Conservation (phyloP, 495 filamentous ascomycete genomes). For the Polyplosphaeria fusca region DNA sequence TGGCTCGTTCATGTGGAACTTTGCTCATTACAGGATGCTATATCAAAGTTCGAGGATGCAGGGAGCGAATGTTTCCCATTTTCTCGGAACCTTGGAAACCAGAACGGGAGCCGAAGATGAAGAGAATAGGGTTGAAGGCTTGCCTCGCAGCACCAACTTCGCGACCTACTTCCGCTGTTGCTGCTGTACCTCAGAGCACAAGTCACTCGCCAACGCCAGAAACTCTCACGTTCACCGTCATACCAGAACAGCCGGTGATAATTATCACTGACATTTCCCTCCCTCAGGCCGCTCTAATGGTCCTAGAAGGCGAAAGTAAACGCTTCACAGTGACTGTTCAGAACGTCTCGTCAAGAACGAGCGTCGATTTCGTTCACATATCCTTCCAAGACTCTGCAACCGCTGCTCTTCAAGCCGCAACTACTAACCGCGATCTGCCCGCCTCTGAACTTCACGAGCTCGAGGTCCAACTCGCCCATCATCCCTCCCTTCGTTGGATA, state of each 20-base stretch:
- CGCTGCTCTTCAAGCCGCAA: slow-evolving; percentile 66
- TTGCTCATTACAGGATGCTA: slow-evolving; percentile 74
- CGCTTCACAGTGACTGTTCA: slow-evolving; percentile 75
- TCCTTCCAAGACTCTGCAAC: slow-evolving; percentile 88
- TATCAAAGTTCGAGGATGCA: slow-evolving; percentile 76
- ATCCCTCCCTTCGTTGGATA: slow-evolving; percentile 67
- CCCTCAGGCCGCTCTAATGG: slow-evolving; percentile 83
- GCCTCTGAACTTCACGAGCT: slow-evolving; percentile 79
- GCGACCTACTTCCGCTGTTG: slow-evolving; percentile 55
- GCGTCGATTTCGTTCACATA: slow-evolving; percentile 80
- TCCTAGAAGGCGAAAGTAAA: slow-evolving; percentile 80
- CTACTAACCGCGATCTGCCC: slow-evolving; percentile 70
- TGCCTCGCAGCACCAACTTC: slow-evolving; percentile 50
- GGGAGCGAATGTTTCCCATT: slow-evolving; percentile 77
- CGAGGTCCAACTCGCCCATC: slow-evolving; percentile 69
- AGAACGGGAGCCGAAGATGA: slow-evolving; percentile 67
- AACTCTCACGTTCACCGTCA: slow-evolving; percentile 63
- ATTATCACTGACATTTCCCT: slow-evolving; percentile 71
- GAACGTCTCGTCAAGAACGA: slow-evolving; percentile 66
- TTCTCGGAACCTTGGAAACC: slow-evolving; percentile 74
- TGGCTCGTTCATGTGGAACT: slow-evolving; percentile 61
- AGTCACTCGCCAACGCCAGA: slow-evolving; percentile 39
- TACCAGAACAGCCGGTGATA: slow-evolving; percentile 72
- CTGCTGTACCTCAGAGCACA: slow-evolving; percentile 39
- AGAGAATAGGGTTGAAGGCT: slow-evolving; percentile 64